Conservation (phyloP, 345 rosid genomes). For the Arabis alpina region DNA sequence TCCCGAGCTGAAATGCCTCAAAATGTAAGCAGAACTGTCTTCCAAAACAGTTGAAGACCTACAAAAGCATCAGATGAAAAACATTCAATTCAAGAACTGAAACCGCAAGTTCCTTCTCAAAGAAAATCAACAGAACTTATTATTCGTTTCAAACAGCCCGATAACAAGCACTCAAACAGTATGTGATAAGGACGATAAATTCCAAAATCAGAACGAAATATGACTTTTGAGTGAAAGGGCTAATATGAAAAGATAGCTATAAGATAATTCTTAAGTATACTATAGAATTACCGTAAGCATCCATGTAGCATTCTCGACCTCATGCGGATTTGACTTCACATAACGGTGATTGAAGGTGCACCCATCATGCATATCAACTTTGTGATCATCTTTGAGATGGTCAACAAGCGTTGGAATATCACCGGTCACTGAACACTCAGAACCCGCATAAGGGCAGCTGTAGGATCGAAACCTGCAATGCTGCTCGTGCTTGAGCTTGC, state of each 20-base stretch:
- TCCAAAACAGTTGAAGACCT: constrained; percentile 95
- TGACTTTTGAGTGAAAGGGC: too few species aligned
- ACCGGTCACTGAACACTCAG: constrained; percentile 82
- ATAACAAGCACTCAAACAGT: too few species aligned
- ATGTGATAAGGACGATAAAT: not conserved
- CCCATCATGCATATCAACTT: constrained; percentile 92
- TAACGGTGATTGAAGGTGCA: constrained; percentile 87
- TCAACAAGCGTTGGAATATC: constrained; percentile 67
- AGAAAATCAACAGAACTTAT: not conserved
- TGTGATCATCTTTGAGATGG: constrained; percentile 88
- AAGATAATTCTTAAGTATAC: too few species aligned
- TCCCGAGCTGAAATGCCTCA: constrained; percentile 88
- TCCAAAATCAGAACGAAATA: not conserved
- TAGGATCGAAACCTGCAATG: constrained; percentile 74
- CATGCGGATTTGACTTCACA: constrained; percentile 81
- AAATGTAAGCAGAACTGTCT: constrained; percentile 92
- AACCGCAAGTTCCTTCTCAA: not conserved
- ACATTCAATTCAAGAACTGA: not conserved
- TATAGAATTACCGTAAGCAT: constrained; percentile 84
- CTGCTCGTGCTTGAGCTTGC: constrained; percentile 84
- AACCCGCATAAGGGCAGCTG: constrained; percentile 86
- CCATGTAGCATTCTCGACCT: constrained; percentile 97
- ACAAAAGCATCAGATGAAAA: constrained; percentile 11
- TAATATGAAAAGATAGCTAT: too few species aligned
- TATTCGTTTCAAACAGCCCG: too few species aligned